A percentile compares a stretch with the other conserved stretches of the same genome.
phyloP scores from a whole-genome alignment of 306 rosid genomes.

The Glycine soja region DNA sequence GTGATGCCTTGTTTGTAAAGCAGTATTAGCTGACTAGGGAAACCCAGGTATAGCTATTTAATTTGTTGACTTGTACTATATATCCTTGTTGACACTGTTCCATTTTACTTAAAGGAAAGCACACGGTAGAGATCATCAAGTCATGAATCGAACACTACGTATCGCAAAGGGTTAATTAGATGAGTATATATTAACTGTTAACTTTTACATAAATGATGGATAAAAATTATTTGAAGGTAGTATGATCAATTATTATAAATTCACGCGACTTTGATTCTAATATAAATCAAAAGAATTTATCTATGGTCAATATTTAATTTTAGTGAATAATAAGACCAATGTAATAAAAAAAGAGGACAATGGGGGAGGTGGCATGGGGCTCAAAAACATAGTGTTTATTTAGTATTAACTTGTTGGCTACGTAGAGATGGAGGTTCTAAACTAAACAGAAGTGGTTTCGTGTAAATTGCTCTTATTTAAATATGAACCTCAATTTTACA shows the following conservation, averaged over 20 bases:
- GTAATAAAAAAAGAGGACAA: no score
- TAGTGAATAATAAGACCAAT: no score
- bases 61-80: background rate
- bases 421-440: no score
- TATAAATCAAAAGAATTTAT: no score
- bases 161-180: background rate
- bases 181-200: background rate
- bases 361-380: no score
- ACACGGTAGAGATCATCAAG: background rate
- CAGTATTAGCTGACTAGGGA: background rate
- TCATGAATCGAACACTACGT: background rate
- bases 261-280: background rate
- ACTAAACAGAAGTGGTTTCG: no score
- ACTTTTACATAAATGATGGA: background rate
- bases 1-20: constrained; percentile 1
- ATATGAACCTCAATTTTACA: no score
- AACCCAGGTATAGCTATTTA: background rate
- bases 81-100: background rate
- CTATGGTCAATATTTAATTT: no score
- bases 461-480: no score
- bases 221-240: background rate
- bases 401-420: no score
- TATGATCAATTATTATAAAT: background rate
- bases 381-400: no score
- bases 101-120: no score